A percentile compares a stretch with the other conserved stretches of the same genome.
Evolutionary conservation across 2,329 filamentous ascomycete genomes (phyloP).

Genomic region (Arthrobotrys entomopaga): DNA sequence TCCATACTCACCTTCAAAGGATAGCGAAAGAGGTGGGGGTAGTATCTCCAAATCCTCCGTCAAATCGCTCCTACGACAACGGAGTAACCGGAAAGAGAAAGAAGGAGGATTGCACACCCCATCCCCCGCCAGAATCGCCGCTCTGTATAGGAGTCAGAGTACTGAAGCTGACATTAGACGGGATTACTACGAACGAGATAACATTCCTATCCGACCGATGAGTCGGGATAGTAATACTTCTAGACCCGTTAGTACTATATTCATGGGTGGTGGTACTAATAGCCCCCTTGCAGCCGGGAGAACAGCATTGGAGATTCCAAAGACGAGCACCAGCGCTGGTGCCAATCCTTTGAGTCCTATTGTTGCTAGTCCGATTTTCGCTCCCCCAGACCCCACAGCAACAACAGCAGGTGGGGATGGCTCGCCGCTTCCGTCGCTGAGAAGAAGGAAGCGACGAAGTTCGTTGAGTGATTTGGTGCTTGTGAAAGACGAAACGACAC

Average conservation of each 20-base stretch:
- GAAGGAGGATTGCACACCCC: constrained; percentile 11
- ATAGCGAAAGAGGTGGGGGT: constrained; percentile 19
- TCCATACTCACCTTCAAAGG: constrained; percentile 2
- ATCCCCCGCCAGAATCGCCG: constrained; percentile 13
- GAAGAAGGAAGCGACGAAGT: constrained; percentile 84
- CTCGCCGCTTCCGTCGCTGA: constrained; percentile 55
- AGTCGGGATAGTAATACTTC: constrained; percentile 24
- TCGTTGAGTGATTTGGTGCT: constrained; percentile 81
- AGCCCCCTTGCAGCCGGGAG: constrained; percentile 3
- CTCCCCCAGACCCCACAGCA: constrained; percentile 8
- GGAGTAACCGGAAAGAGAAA: constrained; percentile 34
- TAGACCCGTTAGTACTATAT: constrained; percentile 20
- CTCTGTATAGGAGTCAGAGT: constrained; percentile 44
- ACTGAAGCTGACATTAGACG: constrained; percentile 41
- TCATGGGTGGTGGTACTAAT: background rate
- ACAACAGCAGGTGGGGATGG: constrained; percentile 25
- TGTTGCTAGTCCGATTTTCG: constrained; percentile 34
- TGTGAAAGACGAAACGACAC: constrained; percentile 64
- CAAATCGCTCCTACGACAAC: constrained; percentile 46
- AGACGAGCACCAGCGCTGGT: background rate
- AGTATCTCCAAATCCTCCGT: constrained; percentile 52
- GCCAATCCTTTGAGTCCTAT: constrained; percentile 46
- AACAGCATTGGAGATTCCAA: constrained; percentile 36
- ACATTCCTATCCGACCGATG: constrained; percentile 24
- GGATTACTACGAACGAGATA: constrained; percentile 40